These are phyloP conservation scores for Hypoxylon sp. DNA, from an alignment of 2,329 filamentous ascomycete species.

Conservation along the genomic window DNA sequence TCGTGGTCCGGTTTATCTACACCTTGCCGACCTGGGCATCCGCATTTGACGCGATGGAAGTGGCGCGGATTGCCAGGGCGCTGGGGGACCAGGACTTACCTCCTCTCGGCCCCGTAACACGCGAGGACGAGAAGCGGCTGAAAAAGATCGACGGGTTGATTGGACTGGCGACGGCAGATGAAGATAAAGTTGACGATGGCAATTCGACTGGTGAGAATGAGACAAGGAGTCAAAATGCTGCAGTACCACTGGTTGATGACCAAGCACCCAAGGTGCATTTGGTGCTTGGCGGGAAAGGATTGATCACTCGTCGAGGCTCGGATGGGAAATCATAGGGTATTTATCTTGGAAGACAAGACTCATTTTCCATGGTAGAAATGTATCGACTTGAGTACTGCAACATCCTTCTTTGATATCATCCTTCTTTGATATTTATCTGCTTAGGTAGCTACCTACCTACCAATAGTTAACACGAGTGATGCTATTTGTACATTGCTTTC, in stretches of 20 bases:
- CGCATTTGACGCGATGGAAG: conserved; percentile 16
- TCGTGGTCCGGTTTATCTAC: conserved; percentile 20
- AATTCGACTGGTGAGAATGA: neutral
- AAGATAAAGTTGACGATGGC: neutral
- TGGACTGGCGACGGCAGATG: conserved; percentile 2
- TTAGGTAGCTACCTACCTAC: too few relatives aligned
- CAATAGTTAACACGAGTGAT: too few relatives aligned
- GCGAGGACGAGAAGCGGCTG: conserved; percentile 13
- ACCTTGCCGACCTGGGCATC: conserved; percentile 25
- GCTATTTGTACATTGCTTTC: too few relatives aligned
- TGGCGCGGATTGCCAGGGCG: conserved; percentile 20
- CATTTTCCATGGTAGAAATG: too few relatives aligned
- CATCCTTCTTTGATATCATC: too few relatives aligned
- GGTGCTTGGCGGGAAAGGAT: conserved; percentile 7
- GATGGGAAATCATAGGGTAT: too few relatives aligned
- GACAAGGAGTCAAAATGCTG: neutral
- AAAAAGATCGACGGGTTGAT: conserved; percentile 14
- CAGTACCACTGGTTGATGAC: neutral
- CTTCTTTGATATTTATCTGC: too few relatives aligned
- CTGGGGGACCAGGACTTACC: conserved; percentile 22
- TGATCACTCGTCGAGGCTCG: conserved; percentile 5
- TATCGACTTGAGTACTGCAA: too few relatives aligned
- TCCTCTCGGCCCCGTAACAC: conserved; percentile 16
- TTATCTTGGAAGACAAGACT: too few relatives aligned
- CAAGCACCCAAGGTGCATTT: neutral